A percentile compares a stretch with the other conserved stretches of the same genome.
Conservation (phyloP, 495 filamentous ascomycete species). For the Aspergillus avenaceus region DNA sequence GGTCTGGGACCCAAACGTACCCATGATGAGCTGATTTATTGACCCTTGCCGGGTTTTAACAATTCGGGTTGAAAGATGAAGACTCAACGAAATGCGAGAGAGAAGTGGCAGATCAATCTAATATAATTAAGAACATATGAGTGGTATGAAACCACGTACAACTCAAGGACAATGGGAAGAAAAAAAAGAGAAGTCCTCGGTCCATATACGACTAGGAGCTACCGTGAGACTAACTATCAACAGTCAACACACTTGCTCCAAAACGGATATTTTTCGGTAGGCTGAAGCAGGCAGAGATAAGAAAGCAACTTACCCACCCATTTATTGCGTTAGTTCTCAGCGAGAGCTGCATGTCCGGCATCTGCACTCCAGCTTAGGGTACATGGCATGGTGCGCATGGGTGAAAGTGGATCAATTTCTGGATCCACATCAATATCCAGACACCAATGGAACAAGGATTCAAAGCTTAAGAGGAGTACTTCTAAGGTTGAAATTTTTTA, state of each 20-base stretch:
- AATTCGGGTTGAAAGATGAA: too few species aligned
- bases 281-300: not conserved
- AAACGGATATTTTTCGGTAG: not conserved
- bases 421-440: not conserved
- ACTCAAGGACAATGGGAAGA: too few species aligned
- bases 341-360: not conserved
- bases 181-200: not conserved
- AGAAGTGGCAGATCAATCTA: not conserved
- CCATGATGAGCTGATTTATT: slow-evolving; percentile 12
- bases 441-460: not conserved
- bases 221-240: not conserved
- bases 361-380: not conserved
- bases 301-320: not conserved
- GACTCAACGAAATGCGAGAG: not conserved
- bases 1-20: slow-evolving; percentile 26
- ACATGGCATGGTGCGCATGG: not conserved
- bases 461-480: not conserved
- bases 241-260: not conserved
- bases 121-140: not conserved
- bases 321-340: not conserved
- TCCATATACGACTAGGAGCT: not conserved
- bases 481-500: not conserved
- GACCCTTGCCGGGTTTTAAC: not conserved
- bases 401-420: not conserved
- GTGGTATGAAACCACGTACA: not conserved